These are phyloP conservation scores for Tetrahymena malaccensis DNA, from an alignment of 73 alveolate genomes.

Conservation along the genomic window DNA sequence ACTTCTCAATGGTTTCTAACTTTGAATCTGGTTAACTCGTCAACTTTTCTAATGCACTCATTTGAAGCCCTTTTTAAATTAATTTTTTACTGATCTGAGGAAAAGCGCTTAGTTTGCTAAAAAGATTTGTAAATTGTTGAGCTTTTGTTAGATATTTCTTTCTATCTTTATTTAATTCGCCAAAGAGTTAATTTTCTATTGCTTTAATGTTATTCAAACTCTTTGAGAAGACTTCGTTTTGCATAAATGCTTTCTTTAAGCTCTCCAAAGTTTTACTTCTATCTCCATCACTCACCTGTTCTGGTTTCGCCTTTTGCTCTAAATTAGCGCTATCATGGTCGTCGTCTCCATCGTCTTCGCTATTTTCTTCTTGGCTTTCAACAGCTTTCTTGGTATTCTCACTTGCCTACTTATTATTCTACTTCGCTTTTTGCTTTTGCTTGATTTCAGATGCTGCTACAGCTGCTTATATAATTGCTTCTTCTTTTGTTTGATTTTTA, in stretches of 20 bases:
- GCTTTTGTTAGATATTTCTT: not conserved
- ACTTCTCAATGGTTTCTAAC: not conserved
- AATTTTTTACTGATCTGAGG: not conserved
- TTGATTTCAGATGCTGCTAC: not conserved
- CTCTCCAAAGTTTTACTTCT: not conserved
- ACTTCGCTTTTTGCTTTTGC: not conserved
- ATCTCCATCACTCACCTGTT: not conserved
- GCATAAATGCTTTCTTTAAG: not conserved
- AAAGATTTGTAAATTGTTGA: not conserved
- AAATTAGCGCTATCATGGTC: not conserved
- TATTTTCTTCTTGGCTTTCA: not conserved
- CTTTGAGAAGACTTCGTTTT: not conserved
- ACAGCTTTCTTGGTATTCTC: not conserved
- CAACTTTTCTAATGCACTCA: not conserved
- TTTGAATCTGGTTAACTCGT: not conserved
- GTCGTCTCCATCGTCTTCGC: not conserved
- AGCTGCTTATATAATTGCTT: not conserved
- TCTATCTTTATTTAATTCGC: not conserved
- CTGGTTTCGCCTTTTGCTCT: not conserved
- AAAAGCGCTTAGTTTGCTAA: not conserved
- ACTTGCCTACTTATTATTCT: not conserved
- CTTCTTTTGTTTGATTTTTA: not conserved
- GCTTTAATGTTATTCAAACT: not conserved
- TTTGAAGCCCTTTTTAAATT: not conserved
- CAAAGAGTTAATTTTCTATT: not conserved